phyloP scores from a whole-genome alignment of 176 grass and related monocot genomes.

The Elymus sibiricus region DNA sequence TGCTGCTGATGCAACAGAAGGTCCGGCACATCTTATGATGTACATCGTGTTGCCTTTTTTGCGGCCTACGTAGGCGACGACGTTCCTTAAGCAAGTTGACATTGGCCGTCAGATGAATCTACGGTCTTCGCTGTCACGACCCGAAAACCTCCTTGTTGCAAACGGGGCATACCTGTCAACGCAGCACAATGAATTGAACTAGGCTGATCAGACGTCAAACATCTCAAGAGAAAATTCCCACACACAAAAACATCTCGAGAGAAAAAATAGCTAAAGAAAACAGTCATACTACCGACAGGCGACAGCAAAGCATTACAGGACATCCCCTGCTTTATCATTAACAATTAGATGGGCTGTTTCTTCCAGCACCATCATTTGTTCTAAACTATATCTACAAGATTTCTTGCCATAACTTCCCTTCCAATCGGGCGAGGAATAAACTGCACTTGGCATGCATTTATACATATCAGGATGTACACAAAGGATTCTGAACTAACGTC shows the following conservation, averaged over 20 bases:
- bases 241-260: neutral
- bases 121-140: conserved; percentile 26
- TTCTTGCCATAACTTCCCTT: neutral
- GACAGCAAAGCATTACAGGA: neutral
- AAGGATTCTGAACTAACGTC: neutral
- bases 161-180: conserved; percentile 68
- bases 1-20: neutral
- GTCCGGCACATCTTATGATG: neutral
- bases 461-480: neutral
- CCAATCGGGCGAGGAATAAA: neutral
- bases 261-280: neutral
- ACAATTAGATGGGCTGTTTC: neutral
- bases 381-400: neutral
- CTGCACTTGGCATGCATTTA: neutral
- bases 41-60: neutral
- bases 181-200: neutral
- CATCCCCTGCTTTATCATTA: neutral
- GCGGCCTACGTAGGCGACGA: neutral
- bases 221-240: neutral
- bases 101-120: conserved; percentile 2
- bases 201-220: neutral
- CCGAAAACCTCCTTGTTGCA: conserved; percentile 71
- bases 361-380: neutral
- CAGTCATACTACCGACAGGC: neutral
- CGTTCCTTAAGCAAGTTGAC: neutral